A percentile compares a stretch with the other conserved stretches of the same genome.
These are phyloP conservation scores for Mycena vulgaris DNA, from an alignment of 768 basidiomycete species.

Conservation along the genomic window DNA sequence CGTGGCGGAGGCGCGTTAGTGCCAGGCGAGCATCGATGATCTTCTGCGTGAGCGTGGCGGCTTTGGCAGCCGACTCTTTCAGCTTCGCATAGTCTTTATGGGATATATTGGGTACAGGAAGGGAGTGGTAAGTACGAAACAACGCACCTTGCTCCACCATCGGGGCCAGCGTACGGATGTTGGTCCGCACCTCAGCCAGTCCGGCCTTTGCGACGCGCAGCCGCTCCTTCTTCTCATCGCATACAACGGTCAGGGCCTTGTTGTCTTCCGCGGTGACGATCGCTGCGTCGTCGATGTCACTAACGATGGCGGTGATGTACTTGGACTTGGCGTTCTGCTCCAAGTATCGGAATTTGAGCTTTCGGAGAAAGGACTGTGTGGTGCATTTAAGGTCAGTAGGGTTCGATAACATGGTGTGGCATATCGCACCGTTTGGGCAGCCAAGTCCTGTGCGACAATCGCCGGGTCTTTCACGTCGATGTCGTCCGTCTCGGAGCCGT, in stretches of 20 bases:
- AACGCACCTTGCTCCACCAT: conserved; percentile 76
- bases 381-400: background rate
- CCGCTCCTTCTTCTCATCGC: conserved; percentile 79
- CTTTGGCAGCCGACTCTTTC: conserved; percentile 66
- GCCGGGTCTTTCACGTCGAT: conserved; percentile 64
- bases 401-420: background rate
- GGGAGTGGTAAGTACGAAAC: background rate
- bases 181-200: conserved; percentile 73
- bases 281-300: conserved; percentile 82
- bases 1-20: conserved; percentile 84
- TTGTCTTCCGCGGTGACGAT: conserved; percentile 88
- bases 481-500: conserved; percentile 55
- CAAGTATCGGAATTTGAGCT: conserved; percentile 91
- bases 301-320: conserved; percentile 90
- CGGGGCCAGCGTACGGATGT: conserved; percentile 75
- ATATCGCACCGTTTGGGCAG: conserved; percentile 73
- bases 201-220: conserved; percentile 76
- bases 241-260: conserved; percentile 69
- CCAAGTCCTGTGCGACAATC: conserved; percentile 71
- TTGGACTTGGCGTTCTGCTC: conserved; percentile 94
- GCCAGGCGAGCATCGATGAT: conserved; percentile 89
- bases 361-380: conserved; percentile 79
- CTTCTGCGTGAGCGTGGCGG: conserved; percentile 75
- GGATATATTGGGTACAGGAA: background rate
- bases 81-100: conserved; percentile 76